Evolutionary conservation across 805 yeast species (phyloP), one percentile per base, ranked within the genome.

Genomic region (Ogataea naganishii): DNA sequence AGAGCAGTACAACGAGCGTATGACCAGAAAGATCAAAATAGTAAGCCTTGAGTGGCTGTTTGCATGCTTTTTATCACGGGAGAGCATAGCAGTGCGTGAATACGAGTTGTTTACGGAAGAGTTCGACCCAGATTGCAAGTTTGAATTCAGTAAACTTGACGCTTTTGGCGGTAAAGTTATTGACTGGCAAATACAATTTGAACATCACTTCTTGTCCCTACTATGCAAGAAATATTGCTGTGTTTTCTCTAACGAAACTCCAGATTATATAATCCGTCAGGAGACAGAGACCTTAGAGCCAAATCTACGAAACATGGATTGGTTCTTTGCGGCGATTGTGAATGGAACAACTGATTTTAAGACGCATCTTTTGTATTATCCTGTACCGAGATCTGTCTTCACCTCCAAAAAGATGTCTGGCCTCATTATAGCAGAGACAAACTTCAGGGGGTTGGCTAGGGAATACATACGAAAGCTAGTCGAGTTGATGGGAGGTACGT

Each of bases 361-460:
- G 1, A 52, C 51, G 21, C 69, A 69, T 38, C 51, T 88, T 12
- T 63, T 85, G 5, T 86, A 81, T 43, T 74, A 75, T 44, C 97
- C 97, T n/a, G n/a, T n/a, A n/a, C n/a, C n/a, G n/a, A 0, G 60
- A 64, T 4, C 77, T 74, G 5, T 48, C 51, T 14, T 59, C 50
- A 1, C 75, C 75, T 0, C 41, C 84, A 3, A 60, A 68, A 2
- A 73, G 64, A 5, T 80, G 62, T 56, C 58, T 11, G 64, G 68
- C n/a, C 51, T 74, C 22, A 57, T 64, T 4, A 69, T 85, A 8
- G 66, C 85, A 7, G 69, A 83, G 3, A 78, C 96, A 0, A 84
- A 85, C 44, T 86, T 82, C 47, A 70, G 80, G 14, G 96, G 96
- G 0, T 92, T 81, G 46, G 81, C 94, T 1, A 59, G 98, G 24